Evolutionary conservation across 2,329 filamentous ascomycete genomes (phyloP).

Genomic region (Aspergillus fumigatus): DNA sequence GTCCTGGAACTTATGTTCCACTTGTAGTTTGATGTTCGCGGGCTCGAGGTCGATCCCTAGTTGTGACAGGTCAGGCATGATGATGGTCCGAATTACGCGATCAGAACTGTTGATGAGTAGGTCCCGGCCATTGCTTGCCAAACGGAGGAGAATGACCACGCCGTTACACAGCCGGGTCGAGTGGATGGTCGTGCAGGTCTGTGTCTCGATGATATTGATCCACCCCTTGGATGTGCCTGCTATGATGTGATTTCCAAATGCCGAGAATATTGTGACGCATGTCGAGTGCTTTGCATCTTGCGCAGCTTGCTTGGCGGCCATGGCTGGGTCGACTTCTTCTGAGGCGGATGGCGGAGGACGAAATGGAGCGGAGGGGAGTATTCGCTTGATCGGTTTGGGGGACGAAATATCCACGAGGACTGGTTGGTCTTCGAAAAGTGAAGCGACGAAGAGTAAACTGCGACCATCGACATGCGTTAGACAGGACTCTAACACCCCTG

Average conservation of each 20-base stretch:
- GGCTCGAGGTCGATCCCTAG: slow-evolving; percentile 62
- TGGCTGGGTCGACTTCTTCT: slow-evolving; percentile 55
- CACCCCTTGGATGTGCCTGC: slow-evolving; percentile 93
- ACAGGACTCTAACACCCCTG: slow-evolving; percentile 1
- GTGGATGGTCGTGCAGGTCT: slow-evolving; percentile 76
- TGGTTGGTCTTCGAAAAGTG: slow-evolving; percentile 89
- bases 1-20: slow-evolving; percentile 98
- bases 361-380: slow-evolving; percentile 76
- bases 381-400: slow-evolving; percentile 66
- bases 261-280: slow-evolving; percentile 85
- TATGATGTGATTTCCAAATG: slow-evolving; percentile 80
- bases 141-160: slow-evolving; percentile 79
- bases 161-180: slow-evolving; percentile 83
- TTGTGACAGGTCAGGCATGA: slow-evolving; percentile 69
- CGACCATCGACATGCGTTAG: background rate
- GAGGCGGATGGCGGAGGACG: slow-evolving; percentile 61
- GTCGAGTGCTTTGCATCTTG: slow-evolving; percentile 94
- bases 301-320: slow-evolving; percentile 77
- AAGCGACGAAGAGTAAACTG: slow-evolving; percentile 80
- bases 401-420: slow-evolving; percentile 77
- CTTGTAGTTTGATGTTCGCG: slow-evolving; percentile 79
- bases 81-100: slow-evolving; percentile 87
- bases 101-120: slow-evolving; percentile 91
- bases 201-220: slow-evolving; percentile 88
- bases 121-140: slow-evolving; percentile 79